These are phyloP conservation scores for Lagenidium sp. DNA, from an alignment of 352 stramenopile species.

Conservation along the genomic window DNA sequence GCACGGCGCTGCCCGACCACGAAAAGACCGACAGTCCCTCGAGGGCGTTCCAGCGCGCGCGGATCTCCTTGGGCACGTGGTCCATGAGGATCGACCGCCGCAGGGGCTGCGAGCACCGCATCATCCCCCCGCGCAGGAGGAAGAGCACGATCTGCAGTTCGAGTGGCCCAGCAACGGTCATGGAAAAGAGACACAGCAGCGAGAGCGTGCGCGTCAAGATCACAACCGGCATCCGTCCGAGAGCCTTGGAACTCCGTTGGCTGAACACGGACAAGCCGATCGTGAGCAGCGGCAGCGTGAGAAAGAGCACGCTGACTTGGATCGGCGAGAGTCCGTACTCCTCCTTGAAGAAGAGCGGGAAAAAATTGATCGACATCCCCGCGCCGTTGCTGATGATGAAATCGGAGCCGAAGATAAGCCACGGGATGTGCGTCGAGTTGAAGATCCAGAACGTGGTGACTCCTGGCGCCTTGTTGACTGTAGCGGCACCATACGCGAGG, in stretches of 20 bases:
- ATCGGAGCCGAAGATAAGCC: slow-evolving; percentile 59
- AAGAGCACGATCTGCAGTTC: slow-evolving; percentile 57
- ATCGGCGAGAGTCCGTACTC: slow-evolving; percentile 71
- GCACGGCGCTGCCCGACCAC: slow-evolving; percentile 69
- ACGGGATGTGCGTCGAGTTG: slow-evolving; percentile 54
- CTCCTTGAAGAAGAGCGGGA: slow-evolving; percentile 77
- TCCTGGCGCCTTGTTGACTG: too few relatives aligned
- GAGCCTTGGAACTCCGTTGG: slow-evolving; percentile 36
- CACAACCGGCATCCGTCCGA: slow-evolving; percentile 69
- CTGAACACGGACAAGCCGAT: slow-evolving; percentile 51
- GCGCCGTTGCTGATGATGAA: slow-evolving; percentile 83
- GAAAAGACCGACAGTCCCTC: slow-evolving; percentile 72
- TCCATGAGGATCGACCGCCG: slow-evolving; percentile 76
- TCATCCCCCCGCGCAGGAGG: slow-evolving; percentile 70
- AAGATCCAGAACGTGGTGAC: slow-evolving; percentile 49
- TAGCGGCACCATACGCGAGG: not conserved
- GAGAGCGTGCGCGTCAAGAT: slow-evolving; percentile 49
- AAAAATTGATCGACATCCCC: slow-evolving; percentile 82
- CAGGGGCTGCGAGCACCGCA: slow-evolving; percentile 76
- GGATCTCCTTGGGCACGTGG: slow-evolving; percentile 61
- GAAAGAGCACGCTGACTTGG: slow-evolving; percentile 57
- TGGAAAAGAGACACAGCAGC: slow-evolving; percentile 49
- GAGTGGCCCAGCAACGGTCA: slow-evolving; percentile 51
- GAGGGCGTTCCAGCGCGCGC: slow-evolving; percentile 67
- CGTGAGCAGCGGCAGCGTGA: slow-evolving; percentile 55